Base-by-base conservation (phyloP, 1,284 basidiomycete genomes). In the Sphagnurus paluster region DNA sequence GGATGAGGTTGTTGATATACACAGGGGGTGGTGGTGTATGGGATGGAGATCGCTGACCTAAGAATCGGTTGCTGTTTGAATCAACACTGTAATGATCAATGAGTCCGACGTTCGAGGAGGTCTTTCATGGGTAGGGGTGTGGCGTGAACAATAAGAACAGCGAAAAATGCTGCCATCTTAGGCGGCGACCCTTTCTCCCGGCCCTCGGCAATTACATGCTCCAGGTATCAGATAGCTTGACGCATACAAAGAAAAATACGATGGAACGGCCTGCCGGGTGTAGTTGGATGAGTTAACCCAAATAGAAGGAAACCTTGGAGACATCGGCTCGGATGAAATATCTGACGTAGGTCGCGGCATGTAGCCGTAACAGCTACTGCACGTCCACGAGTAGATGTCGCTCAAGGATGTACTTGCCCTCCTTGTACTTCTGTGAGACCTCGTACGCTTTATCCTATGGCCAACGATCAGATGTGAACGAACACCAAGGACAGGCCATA, bases 391-490 rank as follows among this genome's bases (percentile, higher is more conserved):
- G 84, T 60, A 94, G 76, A 62, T 90, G 90, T 61, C 91, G 87
- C 70, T 99, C 96, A 49, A 99, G 87, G 65, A 99, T 98, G 67
- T 83, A 98, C 73, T 95, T 95, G 65, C 93, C 93, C 74, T 99
- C 96, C 67, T 99, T 99, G 79, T 99, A 99, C 68, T 91, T 93
- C 76, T 99, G 95, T 10, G 82, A 78, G 6, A 75, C 62, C 61
- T 97, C 93, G 64, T 87, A 98, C 5, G 96, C 96, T 46, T 82
- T 81, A 66, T 97, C 95, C 95, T 97, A 61, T 24, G 34, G 44
- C 8, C 47, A 52, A 25, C 34, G 26, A 20, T 41, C 23, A 43
- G 34, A 43, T 45, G 36, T 38, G 38, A 47, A 20, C 49, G 25
- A 49, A 42, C 13, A 53, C 29, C 25, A 45, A 35, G 32, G 46